Base-by-base conservation (phyloP, 305 asterid genomes). In the Fraxinus floribunda region DNA sequence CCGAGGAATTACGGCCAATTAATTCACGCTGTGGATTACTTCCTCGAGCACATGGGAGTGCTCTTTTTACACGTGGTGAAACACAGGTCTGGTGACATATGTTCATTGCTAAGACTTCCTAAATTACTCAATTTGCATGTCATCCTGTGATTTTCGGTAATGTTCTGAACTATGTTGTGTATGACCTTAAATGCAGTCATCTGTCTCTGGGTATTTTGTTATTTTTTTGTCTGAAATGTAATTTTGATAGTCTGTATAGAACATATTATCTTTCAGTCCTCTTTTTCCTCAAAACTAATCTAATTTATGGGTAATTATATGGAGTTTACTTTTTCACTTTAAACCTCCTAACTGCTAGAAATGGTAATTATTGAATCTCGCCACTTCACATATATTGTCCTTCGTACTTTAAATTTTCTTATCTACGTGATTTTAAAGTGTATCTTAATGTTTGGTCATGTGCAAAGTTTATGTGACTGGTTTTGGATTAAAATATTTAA, bases 31-130 rank as follows among this genome's bases (percentile, higher is more conserved):
- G 99, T 89, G 97, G 98, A 41, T 86, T 93, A 82, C 98, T 96
- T 87, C 99, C 98, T 30, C 91, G 99, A 87, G 98, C 94, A 88
- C 99, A 96, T 89, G 99, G 99, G 87, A 96, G 98, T 90, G 97
- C 98, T 78, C 94, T 96, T 87, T 96, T 96, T 82, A 94, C 99
- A 76, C 98, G 98, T 72, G 99, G 99, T 9, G 99, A 96, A 91
- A 96, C 99, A 82, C 98, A 95, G 98, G 99, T 94, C 35, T 84
- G 86, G 77, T 80, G 77, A 36, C 81, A 34, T 78, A 80, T 39
- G 72, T 52, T 81, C 77, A 38, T 24, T 80, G 76, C 74, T 83
- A 73, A 79, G 80, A 11, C 41, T 29, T 70, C 81, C 24, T 80
- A 62, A 26, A 71, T 38, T 64, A 24, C 24, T 66, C 41, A 9